Percentiles rank a stretch among this genome's conserved stretches.
These are phyloP conservation scores for Platanthera guangdongensis DNA, from an alignment of 106 monocot genomes.

Conservation along the genomic window DNA sequence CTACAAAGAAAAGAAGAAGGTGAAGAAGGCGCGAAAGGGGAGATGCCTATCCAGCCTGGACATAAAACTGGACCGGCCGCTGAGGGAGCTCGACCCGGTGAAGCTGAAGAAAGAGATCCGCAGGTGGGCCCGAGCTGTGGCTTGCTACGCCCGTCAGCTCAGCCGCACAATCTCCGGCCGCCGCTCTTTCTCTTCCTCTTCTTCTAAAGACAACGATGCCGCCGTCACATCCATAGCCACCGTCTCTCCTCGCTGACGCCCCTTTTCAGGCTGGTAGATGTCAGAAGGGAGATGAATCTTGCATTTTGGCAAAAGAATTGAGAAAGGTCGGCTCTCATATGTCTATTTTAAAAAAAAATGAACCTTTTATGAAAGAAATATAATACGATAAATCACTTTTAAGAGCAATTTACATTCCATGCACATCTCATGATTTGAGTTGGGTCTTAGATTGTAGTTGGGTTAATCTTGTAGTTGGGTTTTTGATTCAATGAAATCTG, in stretches of 20 bases:
- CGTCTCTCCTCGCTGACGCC: background rate
- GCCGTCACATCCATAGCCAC: background rate
- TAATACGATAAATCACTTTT: no score
- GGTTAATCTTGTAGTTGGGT: no score
- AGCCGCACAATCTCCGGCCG: conserved; percentile 22
- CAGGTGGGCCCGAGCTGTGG: conserved; percentile 55
- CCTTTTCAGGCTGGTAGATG: background rate
- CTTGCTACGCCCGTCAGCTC: conserved; percentile 23
- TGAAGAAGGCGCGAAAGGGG: background rate
- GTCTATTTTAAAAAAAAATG: no score
- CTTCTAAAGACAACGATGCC: background rate
- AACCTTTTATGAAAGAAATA: no score
- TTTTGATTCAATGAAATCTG: no score
- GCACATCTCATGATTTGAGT: no score
- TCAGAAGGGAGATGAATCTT: background rate
- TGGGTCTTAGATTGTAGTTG: no score
- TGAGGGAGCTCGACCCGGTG: conserved; percentile 36
- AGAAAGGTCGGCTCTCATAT: no score
- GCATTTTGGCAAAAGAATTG: background rate
- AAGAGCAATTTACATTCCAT: no score
- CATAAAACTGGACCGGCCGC: conserved; percentile 26
- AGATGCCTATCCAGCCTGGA: conserved; percentile 23
- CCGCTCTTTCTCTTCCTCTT: background rate
- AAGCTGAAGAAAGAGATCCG: conserved; percentile 51
- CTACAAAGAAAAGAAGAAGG: background rate